These are phyloP conservation scores for Kwoniella sp. DNA, from an alignment of 768 basidiomycete species.

Conservation along the genomic window DNA sequence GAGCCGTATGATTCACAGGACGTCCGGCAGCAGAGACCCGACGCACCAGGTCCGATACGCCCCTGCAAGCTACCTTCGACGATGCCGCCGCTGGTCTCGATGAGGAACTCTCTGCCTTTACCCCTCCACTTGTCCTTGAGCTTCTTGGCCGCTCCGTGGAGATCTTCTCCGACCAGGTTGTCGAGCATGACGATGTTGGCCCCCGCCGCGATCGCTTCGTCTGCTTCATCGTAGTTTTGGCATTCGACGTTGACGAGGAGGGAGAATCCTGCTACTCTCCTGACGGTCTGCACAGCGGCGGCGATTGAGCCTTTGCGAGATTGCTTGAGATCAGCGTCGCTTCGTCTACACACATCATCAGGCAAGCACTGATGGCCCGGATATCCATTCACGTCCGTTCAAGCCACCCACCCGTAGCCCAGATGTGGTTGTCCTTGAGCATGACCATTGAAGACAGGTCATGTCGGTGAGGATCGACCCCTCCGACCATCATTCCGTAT, in stretches of 20 bases:
- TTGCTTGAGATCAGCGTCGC: neutral
- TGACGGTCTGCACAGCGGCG: conserved; percentile 75
- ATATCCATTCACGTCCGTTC: neutral
- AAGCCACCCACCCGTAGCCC: conserved; percentile 71
- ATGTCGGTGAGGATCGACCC: conserved; percentile 89
- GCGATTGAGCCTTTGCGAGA: conserved; percentile 72
- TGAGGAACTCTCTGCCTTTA: conserved; percentile 69
- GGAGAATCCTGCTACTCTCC: conserved; percentile 84
- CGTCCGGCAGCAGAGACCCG: too few relatives aligned
- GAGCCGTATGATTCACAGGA: too few relatives aligned
- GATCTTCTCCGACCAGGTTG: conserved; percentile 74
- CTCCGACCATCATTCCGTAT: conserved; percentile 96
- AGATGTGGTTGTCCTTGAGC: conserved; percentile 99
- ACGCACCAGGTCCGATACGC: conserved; percentile 74
- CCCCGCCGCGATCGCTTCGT: conserved; percentile 95
- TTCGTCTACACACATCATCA: neutral
- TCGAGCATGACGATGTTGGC: conserved; percentile 95
- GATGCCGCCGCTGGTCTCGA: conserved; percentile 93
- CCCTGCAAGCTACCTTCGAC: conserved; percentile 79
- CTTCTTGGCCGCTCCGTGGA: conserved; percentile 63
- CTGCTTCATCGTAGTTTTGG: conserved; percentile 77
- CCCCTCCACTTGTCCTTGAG: conserved; percentile 76
- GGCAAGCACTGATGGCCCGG: neutral
- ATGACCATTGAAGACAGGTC: conserved; percentile 99
- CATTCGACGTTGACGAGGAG: conserved; percentile 92